phyloP scores from a whole-genome alignment of 257 asterid species.

The Gynochthodes officinalis region DNA sequence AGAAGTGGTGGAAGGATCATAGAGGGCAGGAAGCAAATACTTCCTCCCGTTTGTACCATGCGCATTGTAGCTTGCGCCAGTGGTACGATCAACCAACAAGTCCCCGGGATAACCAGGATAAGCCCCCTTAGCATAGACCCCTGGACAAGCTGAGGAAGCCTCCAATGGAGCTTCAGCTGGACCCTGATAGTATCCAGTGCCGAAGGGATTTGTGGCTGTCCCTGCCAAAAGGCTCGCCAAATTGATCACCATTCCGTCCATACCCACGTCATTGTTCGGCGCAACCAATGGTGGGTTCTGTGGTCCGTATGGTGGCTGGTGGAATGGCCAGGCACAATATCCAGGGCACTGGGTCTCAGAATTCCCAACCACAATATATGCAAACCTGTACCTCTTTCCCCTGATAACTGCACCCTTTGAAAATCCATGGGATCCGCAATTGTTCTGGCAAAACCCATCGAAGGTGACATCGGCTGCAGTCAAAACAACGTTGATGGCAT shows the following conservation, averaged over 20 bases:
- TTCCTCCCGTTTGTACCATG: conserved; percentile 56
- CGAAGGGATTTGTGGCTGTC: conserved; percentile 69
- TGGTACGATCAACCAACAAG: conserved; percentile 48
- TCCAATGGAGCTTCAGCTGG: conserved; percentile 59
- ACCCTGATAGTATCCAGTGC: conserved; percentile 69
- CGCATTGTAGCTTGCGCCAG: conserved; percentile 80
- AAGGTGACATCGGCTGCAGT: conserved; percentile 53
- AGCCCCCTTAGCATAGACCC: conserved; percentile 71
- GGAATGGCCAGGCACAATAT: conserved; percentile 68
- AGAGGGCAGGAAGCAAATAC: conserved; percentile 63
- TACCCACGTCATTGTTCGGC: conserved; percentile 69
- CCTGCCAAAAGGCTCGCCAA: conserved; percentile 62
- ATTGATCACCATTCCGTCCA: conserved; percentile 56
- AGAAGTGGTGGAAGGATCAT: conserved; percentile 51
- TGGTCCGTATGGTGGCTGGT: conserved; percentile 77
- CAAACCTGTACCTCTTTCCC: conserved; percentile 40
- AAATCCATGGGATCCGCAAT: conserved; percentile 61
- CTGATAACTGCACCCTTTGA: conserved; percentile 18
- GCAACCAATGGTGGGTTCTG: conserved; percentile 59
- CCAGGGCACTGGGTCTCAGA: conserved; percentile 59
- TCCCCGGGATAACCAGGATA: conserved; percentile 79
- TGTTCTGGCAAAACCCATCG: conserved; percentile 49
- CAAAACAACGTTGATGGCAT: conserved; percentile 55
- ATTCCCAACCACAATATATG: conserved; percentile 67
- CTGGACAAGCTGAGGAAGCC: conserved; percentile 75